Evolutionary conservation across 345 rosid species (phyloP).

Genomic region (Hirschfeldia incana): DNA sequence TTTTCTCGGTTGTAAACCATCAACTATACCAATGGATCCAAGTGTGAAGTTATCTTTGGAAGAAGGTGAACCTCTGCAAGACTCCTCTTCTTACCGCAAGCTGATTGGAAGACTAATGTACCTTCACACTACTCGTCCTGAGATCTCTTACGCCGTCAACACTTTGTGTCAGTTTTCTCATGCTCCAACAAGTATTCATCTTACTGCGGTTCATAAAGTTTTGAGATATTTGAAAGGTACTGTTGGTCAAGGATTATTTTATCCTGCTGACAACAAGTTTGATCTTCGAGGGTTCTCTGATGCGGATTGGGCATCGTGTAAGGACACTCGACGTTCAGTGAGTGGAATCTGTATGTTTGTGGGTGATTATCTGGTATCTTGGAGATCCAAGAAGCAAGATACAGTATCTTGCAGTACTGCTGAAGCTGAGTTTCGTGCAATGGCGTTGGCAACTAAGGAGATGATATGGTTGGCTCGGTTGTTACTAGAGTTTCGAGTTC

Average conservation of each 20-base stretch:
- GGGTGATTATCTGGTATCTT: no score
- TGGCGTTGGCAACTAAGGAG: background rate
- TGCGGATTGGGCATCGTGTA: no score
- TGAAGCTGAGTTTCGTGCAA: background rate
- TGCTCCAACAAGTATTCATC: no score
- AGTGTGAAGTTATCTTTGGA: background rate
- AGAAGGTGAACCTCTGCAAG: background rate
- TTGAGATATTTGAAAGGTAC: no score
- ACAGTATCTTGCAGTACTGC: background rate
- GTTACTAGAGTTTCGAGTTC: background rate
- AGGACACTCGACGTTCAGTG: no score
- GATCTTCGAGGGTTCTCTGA: no score
- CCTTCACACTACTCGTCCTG: background rate
- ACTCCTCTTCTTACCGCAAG: background rate
- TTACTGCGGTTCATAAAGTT: no score
- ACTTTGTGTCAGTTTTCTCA: background rate
- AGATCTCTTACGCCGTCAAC: background rate
- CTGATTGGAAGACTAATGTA: background rate
- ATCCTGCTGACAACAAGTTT: no score
- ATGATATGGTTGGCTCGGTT: background rate
- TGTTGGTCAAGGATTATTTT: no score
- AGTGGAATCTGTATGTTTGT: no score
- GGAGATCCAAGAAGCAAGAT: background rate
- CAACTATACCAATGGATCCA: background rate
- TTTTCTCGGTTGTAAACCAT: background rate